Base-by-base conservation (phyloP, 2,329 filamentous ascomycete species). In the Pseudocercospora vitis region DNA sequence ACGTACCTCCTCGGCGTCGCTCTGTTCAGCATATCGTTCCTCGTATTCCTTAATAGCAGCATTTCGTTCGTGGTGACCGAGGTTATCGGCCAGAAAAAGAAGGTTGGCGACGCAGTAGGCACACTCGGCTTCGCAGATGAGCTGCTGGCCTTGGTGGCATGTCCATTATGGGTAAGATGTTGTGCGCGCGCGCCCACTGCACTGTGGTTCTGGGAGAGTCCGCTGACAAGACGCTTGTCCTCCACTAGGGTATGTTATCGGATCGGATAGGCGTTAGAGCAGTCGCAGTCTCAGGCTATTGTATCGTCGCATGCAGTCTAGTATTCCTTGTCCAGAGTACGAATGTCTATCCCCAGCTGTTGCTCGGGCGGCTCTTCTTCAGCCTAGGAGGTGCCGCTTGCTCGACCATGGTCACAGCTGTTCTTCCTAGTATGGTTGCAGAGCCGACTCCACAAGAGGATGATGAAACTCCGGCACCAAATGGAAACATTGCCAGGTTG, bases 381-480 rank as follows among this genome's bases (percentile, higher is more conserved):
- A 94, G 91, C 61, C 64, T 96, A 14, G 94, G 94, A 19, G 94
- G 89, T 16, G 91, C 91, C n/a, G 94, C 92, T 18, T 78, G 76
- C 29, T 72, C 91, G 11, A 97, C 94, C 1, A 99, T 99, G 94
- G 94, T 99, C 16, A 97, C 94, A 7, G 94, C 94, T 3, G 90
- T 95, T 40, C 78, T 99, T 19, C 94, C 94, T 1, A 85, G 79
- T 23, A 83, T 87, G 72, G 82, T 82, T 8, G 65, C 65, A 11
- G 56, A 63, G 24, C 59, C 54, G 24, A 23, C 24, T 18, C 47
- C 46, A 12, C 46, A 56, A 7, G 57, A 61, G 26, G 52, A 52
- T 26, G 53, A 62, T 35, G 63, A 64, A 49, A 46, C 60, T 18
- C 55, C 44, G 7, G 18, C 32, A 4, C 50, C 58, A 16, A 60